These are phyloP conservation scores for Bifiguratus adelaidae DNA, from an alignment of 192 early-diverging fungal genomes.

Conservation along the genomic window DNA sequence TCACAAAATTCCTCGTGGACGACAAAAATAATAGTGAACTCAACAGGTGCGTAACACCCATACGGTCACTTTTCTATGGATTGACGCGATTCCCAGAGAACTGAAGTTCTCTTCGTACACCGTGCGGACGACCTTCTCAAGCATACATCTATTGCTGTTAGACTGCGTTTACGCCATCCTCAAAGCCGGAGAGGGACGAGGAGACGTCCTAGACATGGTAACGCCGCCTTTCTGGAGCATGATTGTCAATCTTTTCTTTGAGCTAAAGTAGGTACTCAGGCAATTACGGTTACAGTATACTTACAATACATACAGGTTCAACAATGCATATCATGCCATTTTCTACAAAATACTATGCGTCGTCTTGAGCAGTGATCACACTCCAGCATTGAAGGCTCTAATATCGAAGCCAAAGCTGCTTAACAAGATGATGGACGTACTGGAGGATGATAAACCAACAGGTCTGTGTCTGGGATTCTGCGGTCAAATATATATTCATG, in stretches of 20 bases:
- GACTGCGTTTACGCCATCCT: slow-evolving; percentile 11
- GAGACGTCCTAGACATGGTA: slow-evolving; percentile 5
- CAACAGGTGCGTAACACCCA: neutral
- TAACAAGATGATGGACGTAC: slow-evolving; percentile 11
- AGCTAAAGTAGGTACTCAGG: slow-evolving; percentile 9
- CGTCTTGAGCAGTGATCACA: slow-evolving; percentile 1
- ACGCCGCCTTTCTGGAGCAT: slow-evolving; percentile 18
- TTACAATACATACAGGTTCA: slow-evolving; percentile 4
- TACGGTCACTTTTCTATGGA: neutral
- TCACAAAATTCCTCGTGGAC: slow-evolving; percentile 5
- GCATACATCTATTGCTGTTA: slow-evolving; percentile 9
- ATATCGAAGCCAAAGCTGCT: slow-evolving; percentile 12
- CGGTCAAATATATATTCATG: neutral
- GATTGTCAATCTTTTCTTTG: slow-evolving; percentile 20
- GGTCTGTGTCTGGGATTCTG: slow-evolving; percentile 1
- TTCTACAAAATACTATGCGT: slow-evolving; percentile 14
- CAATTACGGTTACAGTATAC: too few relatives aligned
- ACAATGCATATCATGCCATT: slow-evolving; percentile 17
- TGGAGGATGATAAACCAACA: slow-evolving; percentile 10
- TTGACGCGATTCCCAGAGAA: neutral
- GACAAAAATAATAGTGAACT: slow-evolving; percentile 1
- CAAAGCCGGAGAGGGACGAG: slow-evolving; percentile 1
- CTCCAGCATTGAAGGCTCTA: slow-evolving; percentile 5
- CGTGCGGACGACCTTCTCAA: slow-evolving; percentile 4
- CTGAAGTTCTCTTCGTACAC: neutral